Conservation (phyloP, 2,329 filamentous ascomycete species). For the Colletotrichum truncatum region DNA sequence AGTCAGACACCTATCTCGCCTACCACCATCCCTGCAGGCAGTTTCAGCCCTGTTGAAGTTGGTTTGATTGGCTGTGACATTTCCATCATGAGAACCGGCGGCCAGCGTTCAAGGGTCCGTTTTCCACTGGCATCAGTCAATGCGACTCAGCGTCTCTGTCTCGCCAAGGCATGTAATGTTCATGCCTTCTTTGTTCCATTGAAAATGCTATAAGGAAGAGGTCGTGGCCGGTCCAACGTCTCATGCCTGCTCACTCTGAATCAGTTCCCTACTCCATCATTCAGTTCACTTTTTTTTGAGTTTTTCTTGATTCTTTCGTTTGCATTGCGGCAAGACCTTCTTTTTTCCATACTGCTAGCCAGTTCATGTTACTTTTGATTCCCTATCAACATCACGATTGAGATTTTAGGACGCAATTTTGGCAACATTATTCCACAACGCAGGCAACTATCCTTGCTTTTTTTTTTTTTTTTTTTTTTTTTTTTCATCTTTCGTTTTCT, state of each 20-base stretch:
- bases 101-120: background rate
- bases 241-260: background rate
- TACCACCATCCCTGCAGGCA: background rate
- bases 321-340: background rate
- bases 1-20: slow-evolving; percentile 3
- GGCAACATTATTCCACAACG: accelerated
- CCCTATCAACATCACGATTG: background rate
- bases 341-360: background rate
- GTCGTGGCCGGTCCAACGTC: background rate
- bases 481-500: background rate
- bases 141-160: slow-evolving; percentile 10
- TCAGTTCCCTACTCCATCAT: background rate
- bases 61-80: slow-evolving; percentile 8
- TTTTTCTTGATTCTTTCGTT: slow-evolving; percentile 10
- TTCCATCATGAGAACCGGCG: background rate
- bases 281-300: background rate
- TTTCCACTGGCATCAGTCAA: background rate
- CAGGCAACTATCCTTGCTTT: background rate
- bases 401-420: background rate
- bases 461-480: background rate
- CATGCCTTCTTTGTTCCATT: background rate
- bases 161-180: background rate
- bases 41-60: background rate
- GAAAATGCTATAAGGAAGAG: slow-evolving; percentile 4
- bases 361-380: background rate